These are phyloP conservation scores for Sarocladium brachiariae DNA, from an alignment of 2,329 filamentous ascomycete species.

Conservation along the genomic window DNA sequence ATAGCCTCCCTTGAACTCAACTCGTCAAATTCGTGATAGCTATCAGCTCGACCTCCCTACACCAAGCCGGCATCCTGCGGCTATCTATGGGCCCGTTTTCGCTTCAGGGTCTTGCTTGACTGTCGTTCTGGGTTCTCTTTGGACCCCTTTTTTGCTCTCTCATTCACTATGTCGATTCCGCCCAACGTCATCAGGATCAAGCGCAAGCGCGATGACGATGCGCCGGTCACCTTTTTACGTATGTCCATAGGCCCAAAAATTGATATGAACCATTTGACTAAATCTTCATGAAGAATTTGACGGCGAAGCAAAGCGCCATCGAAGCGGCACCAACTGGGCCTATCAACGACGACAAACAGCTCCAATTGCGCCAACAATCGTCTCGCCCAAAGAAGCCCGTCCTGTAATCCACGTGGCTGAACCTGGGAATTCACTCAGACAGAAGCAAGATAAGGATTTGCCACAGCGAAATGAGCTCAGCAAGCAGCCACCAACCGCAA, in stretches of 20 bases:
- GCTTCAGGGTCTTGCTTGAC: too few relatives aligned
- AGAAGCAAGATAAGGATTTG: slow-evolving; percentile 12
- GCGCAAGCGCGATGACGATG: slow-evolving; percentile 50
- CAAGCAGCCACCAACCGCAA: background rate
- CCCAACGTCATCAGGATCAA: slow-evolving; percentile 55
- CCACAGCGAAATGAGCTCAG: background rate
- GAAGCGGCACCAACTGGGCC: slow-evolving; percentile 44
- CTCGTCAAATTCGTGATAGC: background rate
- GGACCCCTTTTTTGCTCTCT: background rate
- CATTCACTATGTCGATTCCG: slow-evolving; percentile 43
- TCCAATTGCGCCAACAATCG: slow-evolving; percentile 15
- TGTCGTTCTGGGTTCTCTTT: background rate
- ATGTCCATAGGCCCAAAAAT: slow-evolving; percentile 20
- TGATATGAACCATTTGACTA: slow-evolving; percentile 2
- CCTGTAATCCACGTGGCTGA: slow-evolving; percentile 44
- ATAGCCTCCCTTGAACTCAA: background rate
- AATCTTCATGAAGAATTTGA: slow-evolving; percentile 24
- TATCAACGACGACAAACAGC: slow-evolving; percentile 43
- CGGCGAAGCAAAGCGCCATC: slow-evolving; percentile 44
- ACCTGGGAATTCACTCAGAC: slow-evolving; percentile 22
- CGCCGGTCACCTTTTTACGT: slow-evolving; percentile 51
- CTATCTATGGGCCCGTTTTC: background rate
- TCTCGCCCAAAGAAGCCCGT: slow-evolving; percentile 17
- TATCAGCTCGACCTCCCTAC: background rate
- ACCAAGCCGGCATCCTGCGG: background rate